These are phyloP conservation scores for Penicillium brevicompactum DNA, from an alignment of 2,329 filamentous ascomycete species.

Conservation along the genomic window DNA sequence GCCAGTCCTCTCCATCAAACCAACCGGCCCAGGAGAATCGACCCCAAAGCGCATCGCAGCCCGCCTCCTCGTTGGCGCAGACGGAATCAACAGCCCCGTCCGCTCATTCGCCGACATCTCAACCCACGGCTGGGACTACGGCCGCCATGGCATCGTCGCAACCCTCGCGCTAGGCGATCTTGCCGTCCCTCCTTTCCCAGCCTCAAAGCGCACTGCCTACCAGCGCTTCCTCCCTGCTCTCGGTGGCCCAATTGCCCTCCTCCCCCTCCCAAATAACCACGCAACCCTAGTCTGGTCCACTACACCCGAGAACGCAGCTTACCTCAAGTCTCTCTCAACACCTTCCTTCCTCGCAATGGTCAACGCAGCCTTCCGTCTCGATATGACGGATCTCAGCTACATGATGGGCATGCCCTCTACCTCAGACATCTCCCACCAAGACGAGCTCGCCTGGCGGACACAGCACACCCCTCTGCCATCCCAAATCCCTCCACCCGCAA, in stretches of 20 bases:
- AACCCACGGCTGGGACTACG: conserved; percentile 90
- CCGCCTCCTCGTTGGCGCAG: conserved; percentile 84
- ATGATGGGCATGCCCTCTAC: conserved; percentile 66
- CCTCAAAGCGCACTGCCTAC: conserved; percentile 73
- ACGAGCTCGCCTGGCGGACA: conserved; percentile 83
- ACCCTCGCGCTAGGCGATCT: conserved; percentile 70
- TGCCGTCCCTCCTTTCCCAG: conserved; percentile 31
- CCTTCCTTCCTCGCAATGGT: conserved; percentile 82
- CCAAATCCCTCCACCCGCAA: conserved; percentile 66
- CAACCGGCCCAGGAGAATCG: conserved; percentile 41
- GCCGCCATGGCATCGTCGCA: conserved; percentile 85
- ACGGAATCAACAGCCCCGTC: conserved; percentile 93
- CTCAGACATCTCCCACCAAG: conserved; percentile 52
- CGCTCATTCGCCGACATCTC: conserved; percentile 84
- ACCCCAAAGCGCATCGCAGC: conserved; percentile 66
- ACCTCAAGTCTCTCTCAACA: conserved; percentile 73
- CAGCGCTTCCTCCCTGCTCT: conserved; percentile 87
- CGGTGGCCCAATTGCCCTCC: conserved; percentile 80
- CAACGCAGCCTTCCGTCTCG: conserved; percentile 88
- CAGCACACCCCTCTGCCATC: conserved; percentile 65
- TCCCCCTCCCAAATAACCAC: conserved; percentile 81
- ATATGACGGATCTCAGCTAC: conserved; percentile 76
- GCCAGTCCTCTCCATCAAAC: conserved; percentile 77
- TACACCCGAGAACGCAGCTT: conserved; percentile 74
- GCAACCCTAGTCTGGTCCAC: conserved; percentile 95